Conservation (phyloP, 2,329 filamentous ascomycete species). For the Fusarium ambrosium region DNA sequence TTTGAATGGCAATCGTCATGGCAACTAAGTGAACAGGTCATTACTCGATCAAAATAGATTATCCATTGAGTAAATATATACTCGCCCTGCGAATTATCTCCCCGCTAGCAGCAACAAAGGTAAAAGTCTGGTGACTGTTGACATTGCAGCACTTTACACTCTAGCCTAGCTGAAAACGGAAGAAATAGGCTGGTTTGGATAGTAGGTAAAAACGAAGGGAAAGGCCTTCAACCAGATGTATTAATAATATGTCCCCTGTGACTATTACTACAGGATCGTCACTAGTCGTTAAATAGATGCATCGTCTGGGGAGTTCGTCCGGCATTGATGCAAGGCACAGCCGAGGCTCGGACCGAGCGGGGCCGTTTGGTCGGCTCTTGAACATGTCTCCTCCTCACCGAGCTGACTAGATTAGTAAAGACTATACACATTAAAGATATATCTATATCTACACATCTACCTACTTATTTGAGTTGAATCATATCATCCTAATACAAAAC, state of each 20-base stretch:
- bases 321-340: neutral
- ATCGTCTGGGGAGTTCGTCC: neutral
- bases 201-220: neutral
- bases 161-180: neutral
- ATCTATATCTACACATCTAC: neutral
- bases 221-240: neutral
- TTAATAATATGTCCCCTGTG: neutral
- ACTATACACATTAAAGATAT: neutral
- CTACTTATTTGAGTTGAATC: neutral
- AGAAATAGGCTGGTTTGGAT: neutral
- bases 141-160: neutral
- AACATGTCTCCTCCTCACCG: neutral
- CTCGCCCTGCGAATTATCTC: neutral
- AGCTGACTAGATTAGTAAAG: slow-evolving; percentile 8
- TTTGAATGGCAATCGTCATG: too few relatives aligned
- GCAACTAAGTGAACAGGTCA: neutral
- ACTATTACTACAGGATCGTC: too few relatives aligned
- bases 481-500: neutral
- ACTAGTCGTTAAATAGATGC: neutral
- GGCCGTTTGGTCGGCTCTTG: neutral
- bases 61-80: neutral
- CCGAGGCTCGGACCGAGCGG: slow-evolving; percentile 11
- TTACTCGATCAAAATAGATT: neutral
- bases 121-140: neutral
- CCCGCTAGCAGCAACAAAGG: neutral